A percentile compares a stretch with the other conserved stretches of the same genome.
Evolutionary conservation across 106 monocot species (phyloP).

Genomic region (Ottelia alismoides): DNA sequence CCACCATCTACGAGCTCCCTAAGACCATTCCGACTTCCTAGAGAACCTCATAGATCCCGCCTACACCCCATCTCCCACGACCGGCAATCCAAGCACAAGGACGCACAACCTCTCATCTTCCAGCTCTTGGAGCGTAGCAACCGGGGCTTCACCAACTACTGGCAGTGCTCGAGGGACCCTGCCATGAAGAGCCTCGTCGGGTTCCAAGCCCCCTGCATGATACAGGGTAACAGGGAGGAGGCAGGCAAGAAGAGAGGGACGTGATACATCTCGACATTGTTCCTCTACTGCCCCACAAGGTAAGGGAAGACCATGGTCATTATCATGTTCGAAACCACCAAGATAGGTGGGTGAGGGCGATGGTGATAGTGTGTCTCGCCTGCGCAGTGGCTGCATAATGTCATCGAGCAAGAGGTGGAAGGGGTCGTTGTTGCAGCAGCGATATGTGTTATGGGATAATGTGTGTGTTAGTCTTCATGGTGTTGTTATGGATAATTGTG

Average conservation of each 20-base stretch:
- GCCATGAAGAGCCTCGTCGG: conserved; percentile 33
- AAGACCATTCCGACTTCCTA: conserved; percentile 87
- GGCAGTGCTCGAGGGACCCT: conserved; percentile 26
- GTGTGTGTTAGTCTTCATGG: no score
- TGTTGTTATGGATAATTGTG: no score
- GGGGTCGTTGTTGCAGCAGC: no score
- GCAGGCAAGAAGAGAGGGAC: conserved; percentile 46
- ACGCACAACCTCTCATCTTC: conserved; percentile 70
- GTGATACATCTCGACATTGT: conserved; percentile 59
- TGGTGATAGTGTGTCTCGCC: no score
- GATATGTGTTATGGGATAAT: no score
- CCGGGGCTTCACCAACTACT: conserved; percentile 71
- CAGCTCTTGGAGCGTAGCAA: conserved; percentile 46
- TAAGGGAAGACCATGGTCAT: conserved; percentile 93
- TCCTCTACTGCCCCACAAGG: conserved; percentile 84
- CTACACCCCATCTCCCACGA: conserved; percentile 97
- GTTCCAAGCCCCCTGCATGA: conserved; percentile 77
- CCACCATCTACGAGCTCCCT: conserved; percentile 87
- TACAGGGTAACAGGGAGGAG: conserved; percentile 63
- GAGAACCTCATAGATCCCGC: conserved; percentile 99
- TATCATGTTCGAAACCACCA: conserved; percentile 58
- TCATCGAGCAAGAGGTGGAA: no score
- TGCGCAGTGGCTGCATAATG: no score
- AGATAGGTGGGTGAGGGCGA: no score
- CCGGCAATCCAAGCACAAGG: conserved; percentile 72